These are phyloP conservation scores for Thuja plicata DNA, from an alignment of 83 land plant species.

Conservation along the genomic window DNA sequence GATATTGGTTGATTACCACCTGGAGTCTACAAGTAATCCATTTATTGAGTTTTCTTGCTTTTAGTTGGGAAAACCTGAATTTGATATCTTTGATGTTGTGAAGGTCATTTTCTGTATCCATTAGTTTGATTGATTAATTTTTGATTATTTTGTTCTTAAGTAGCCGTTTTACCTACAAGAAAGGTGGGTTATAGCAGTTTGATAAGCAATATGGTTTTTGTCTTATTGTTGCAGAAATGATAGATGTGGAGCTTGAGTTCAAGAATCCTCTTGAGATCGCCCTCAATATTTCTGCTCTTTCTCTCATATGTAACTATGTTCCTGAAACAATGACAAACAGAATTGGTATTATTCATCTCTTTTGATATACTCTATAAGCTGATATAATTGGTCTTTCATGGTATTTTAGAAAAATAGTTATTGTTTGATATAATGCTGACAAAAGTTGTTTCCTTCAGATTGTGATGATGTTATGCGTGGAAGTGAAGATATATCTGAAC, in stretches of 20 bases:
- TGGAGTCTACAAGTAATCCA: background rate
- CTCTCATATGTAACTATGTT: conserved; percentile 37
- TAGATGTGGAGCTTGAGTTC: conserved; percentile 37
- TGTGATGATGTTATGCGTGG: background rate
- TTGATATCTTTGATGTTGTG: background rate
- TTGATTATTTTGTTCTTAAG: background rate
- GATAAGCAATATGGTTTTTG: background rate
- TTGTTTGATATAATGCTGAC: background rate
- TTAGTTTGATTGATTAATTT: background rate
- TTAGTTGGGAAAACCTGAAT: background rate
- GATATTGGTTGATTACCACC: background rate
- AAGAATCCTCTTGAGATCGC: conserved; percentile 45
- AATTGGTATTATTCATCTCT: conserved; percentile 18
- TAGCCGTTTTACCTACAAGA: background rate
- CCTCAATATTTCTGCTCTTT: conserved; percentile 36
- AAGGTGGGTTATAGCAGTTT: background rate
- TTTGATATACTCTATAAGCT: background rate
- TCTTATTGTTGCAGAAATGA: conserved; percentile 27
- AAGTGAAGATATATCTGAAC: background rate
- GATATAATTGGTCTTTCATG: background rate
- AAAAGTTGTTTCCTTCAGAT: background rate
- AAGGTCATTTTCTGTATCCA: background rate
- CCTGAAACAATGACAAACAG: conserved; percentile 3
- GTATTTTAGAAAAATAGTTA: background rate
- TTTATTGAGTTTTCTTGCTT: background rate